Conservation (phyloP, 2,329 filamentous ascomycete species). For the Sphaerulina musiva region DNA sequence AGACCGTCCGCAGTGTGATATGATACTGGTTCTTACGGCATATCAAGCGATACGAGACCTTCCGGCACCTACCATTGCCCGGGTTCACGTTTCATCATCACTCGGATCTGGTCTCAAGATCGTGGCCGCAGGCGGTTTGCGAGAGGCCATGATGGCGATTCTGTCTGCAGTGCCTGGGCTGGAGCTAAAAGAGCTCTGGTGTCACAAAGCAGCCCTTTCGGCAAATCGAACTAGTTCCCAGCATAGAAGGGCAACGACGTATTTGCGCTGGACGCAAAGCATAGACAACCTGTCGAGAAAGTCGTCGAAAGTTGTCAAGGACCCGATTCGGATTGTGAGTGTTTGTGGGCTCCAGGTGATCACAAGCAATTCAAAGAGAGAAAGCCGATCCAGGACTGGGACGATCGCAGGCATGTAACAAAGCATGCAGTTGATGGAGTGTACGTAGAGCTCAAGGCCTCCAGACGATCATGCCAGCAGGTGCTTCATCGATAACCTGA, state of each 20-base stretch:
- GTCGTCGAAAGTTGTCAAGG: constrained; percentile 27
- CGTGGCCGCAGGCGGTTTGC: constrained; percentile 35
- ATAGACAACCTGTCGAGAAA: constrained; percentile 36
- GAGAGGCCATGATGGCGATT: constrained; percentile 31
- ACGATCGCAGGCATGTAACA: constrained; percentile 22
- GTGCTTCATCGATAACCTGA: too few species aligned
- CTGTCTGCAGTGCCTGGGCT: constrained; percentile 40
- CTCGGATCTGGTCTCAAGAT: constrained; percentile 37
- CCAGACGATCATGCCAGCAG: constrained; percentile 16
- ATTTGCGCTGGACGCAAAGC: constrained; percentile 28
- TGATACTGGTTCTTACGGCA: constrained; percentile 25
- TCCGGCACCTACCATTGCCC: constrained; percentile 36
- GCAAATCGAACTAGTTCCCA: constrained; percentile 31
- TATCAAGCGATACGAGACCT: constrained; percentile 34
- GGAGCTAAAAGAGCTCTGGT: constrained; percentile 34
- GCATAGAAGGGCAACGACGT: constrained; percentile 36
- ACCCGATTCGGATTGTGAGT: constrained; percentile 30
- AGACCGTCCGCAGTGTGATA: constrained; percentile 29
- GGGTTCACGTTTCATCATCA: constrained; percentile 34
- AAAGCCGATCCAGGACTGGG: constrained; percentile 26
- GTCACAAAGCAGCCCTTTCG: constrained; percentile 38
- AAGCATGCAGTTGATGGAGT: constrained; percentile 23
- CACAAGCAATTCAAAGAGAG: constrained; percentile 33
- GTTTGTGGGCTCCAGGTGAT: constrained; percentile 30
- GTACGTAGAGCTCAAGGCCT: constrained; percentile 24